Conservation (phyloP, 192 early-diverging fungal genomes). For the Coemansia reversa region DNA sequence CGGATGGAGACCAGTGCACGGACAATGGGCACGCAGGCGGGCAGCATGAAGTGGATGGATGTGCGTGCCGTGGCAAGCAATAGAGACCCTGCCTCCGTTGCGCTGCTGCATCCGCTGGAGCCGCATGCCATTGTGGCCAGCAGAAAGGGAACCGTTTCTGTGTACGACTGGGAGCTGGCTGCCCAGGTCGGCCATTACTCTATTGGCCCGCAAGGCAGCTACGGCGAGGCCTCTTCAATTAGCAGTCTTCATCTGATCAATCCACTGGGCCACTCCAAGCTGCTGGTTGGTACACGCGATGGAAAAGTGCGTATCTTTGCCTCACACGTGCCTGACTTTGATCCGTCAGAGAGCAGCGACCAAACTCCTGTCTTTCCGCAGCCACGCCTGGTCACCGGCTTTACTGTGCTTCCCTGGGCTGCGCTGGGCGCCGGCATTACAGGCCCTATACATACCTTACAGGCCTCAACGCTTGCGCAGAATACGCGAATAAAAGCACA, state of each 20-base stretch:
- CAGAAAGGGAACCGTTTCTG: constrained; percentile 57
- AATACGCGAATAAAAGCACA: constrained; percentile 2
- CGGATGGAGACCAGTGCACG: constrained; percentile 36
- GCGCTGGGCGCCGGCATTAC: neutral
- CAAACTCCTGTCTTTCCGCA: constrained; percentile 29
- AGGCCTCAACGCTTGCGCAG: neutral
- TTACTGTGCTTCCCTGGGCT: constrained; percentile 44
- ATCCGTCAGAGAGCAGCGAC: constrained; percentile 12
- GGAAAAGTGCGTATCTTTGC: constrained; percentile 51
- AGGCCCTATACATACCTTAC: neutral
- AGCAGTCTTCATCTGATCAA: constrained; percentile 85
- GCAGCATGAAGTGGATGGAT: constrained; percentile 33
- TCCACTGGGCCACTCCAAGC: constrained; percentile 80
- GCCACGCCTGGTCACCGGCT: constrained; percentile 44
- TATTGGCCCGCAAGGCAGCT: constrained; percentile 8
- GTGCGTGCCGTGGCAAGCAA: constrained; percentile 33
- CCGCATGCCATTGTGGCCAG: constrained; percentile 79
- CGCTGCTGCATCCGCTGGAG: constrained; percentile 82
- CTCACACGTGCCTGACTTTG: constrained; percentile 47
- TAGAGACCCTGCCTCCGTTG: constrained; percentile 13
- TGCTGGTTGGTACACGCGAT: constrained; percentile 60
- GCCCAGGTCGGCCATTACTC: constrained; percentile 42
- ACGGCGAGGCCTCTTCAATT: constrained; percentile 41
- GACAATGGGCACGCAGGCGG: constrained; percentile 21
- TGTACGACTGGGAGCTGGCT: constrained; percentile 51